phyloP scores from a whole-genome alignment of 1,139 yeast genomes.

The Kluyveromyces sp. region DNA sequence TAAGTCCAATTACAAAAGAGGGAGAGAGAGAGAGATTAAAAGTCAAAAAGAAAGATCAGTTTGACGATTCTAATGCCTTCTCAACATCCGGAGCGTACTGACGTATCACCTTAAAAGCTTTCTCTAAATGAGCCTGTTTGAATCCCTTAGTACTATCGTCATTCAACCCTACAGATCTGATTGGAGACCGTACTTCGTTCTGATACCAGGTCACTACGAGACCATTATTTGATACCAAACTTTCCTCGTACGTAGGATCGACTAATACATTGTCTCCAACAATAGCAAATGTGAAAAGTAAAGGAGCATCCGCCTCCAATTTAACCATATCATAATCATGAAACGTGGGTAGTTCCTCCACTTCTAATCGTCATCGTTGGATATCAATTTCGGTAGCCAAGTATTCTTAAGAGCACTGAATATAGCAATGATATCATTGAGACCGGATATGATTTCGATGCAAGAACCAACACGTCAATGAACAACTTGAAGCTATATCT shows the following conservation, averaged over 20 bases:
- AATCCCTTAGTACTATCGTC: constrained; percentile 24
- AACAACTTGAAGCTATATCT: constrained; percentile 68
- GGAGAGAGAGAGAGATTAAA: background rate
- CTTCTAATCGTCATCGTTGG: constrained; percentile 48
- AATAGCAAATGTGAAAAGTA: constrained; percentile 66
- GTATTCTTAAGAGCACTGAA: constrained; percentile 79
- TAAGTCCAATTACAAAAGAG: background rate
- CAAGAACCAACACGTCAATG: constrained; percentile 72
- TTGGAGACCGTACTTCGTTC: constrained; percentile 57
- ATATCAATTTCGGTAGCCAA: constrained; percentile 61
- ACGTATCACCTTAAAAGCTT: constrained; percentile 21
- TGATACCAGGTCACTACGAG: constrained; percentile 62
- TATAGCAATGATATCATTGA: constrained; percentile 65
- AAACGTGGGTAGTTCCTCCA: constrained; percentile 85
- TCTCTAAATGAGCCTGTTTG: constrained; percentile 16
- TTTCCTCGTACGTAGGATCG: constrained; percentile 83
- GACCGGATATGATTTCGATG: constrained; percentile 63
- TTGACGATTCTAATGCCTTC: constrained; percentile 17
- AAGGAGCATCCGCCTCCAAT: constrained; percentile 57
- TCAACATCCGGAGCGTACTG: constrained; percentile 24
- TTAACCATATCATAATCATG: constrained; percentile 74
- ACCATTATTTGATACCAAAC: constrained; percentile 80
- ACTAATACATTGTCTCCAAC: constrained; percentile 58
- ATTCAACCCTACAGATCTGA: constrained; percentile 47
- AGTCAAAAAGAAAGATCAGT: background rate